These are phyloP conservation scores for Penicillium janthinellum DNA, from an alignment of 2,329 filamentous ascomycete species.

Conservation along the genomic window DNA sequence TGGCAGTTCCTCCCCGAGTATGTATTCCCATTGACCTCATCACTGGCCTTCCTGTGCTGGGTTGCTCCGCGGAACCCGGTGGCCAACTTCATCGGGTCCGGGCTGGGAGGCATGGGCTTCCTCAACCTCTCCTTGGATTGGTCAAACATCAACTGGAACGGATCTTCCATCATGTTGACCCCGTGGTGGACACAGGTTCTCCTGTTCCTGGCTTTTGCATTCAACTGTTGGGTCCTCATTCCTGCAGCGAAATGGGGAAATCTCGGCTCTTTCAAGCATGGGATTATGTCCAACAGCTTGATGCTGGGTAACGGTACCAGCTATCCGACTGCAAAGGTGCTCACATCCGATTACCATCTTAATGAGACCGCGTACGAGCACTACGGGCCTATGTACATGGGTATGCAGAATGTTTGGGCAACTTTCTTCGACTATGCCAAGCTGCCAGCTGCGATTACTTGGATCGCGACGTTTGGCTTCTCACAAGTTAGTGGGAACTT, in stretches of 20 bases:
- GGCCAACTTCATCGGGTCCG: slow-evolving; percentile 63
- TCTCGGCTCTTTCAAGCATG: slow-evolving; percentile 54
- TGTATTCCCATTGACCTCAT: slow-evolving; percentile 61
- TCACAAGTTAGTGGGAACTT: slow-evolving; percentile 51
- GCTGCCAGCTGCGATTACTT: slow-evolving; percentile 60
- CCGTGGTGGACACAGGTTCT: slow-evolving; percentile 64
- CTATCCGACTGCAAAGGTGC: slow-evolving; percentile 48
- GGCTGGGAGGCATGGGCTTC: slow-evolving; percentile 64
- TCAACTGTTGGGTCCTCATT: slow-evolving; percentile 61
- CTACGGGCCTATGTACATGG: slow-evolving; percentile 59
- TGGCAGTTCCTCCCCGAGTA: slow-evolving; percentile 67
- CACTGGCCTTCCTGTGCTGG: slow-evolving; percentile 65
- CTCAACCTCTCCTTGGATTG: slow-evolving; percentile 63
- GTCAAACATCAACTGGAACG: slow-evolving; percentile 60
- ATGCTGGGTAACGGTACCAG: slow-evolving; percentile 53
- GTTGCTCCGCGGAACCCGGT: slow-evolving; percentile 60
- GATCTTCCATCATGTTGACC: slow-evolving; percentile 54
- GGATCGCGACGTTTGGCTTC: slow-evolving; percentile 61
- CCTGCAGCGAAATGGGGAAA: slow-evolving; percentile 62
- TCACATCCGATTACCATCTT: slow-evolving; percentile 50
- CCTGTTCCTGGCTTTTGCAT: slow-evolving; percentile 57
- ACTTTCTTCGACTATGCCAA: slow-evolving; percentile 65
- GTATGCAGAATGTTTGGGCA: slow-evolving; percentile 59
- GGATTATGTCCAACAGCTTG: slow-evolving; percentile 61
- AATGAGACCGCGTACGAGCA: slow-evolving; percentile 52